phyloP scores from a whole-genome alignment of 768 basidiomycete genomes.

The Suillus decipiens region DNA sequence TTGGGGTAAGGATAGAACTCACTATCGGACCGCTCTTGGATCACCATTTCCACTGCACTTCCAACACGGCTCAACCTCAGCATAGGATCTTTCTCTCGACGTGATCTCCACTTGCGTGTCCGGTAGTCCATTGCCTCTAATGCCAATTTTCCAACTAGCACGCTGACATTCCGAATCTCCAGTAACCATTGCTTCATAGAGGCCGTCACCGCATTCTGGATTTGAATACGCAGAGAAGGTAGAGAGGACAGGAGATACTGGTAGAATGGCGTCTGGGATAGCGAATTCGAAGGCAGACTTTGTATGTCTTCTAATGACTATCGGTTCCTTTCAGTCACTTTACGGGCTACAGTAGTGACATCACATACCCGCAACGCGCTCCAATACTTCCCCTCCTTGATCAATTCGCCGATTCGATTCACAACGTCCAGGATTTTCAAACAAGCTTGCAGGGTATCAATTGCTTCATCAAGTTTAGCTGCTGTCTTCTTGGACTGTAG shows the following conservation, averaged over 20 bases:
- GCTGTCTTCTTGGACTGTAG: constrained; percentile 92
- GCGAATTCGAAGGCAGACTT: constrained; percentile 81
- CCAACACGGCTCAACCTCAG: constrained; percentile 78
- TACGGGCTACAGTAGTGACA: constrained; percentile 91
- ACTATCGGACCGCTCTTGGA: constrained; percentile 95
- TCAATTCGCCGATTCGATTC: constrained; percentile 90
- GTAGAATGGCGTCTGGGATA: constrained; percentile 92
- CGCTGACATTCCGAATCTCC: constrained; percentile 88
- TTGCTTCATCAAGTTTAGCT: constrained; percentile 92
- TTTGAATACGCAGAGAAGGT: constrained; percentile 84
- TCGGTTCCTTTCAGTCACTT: constrained; percentile 57
- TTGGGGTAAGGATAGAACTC: constrained; percentile 34
- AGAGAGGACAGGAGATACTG: constrained; percentile 89
- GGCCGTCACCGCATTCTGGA: constrained; percentile 92
- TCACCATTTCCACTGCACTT: constrained; percentile 89
- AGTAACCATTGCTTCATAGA: constrained; percentile 97
- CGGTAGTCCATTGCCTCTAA: constrained; percentile 89
- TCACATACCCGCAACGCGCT: constrained; percentile 87
- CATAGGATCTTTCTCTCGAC: constrained; percentile 83
- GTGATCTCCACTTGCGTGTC: constrained; percentile 77
- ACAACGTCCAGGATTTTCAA: constrained; percentile 91
- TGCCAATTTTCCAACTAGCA: constrained; percentile 82
- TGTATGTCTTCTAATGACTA: constrained; percentile 96
- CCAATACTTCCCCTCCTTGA: constrained; percentile 93
- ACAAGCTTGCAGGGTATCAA: constrained; percentile 93